Base-by-base conservation (phyloP, 805 yeast genomes). In the Suhomyces tanzawaensis region DNA sequence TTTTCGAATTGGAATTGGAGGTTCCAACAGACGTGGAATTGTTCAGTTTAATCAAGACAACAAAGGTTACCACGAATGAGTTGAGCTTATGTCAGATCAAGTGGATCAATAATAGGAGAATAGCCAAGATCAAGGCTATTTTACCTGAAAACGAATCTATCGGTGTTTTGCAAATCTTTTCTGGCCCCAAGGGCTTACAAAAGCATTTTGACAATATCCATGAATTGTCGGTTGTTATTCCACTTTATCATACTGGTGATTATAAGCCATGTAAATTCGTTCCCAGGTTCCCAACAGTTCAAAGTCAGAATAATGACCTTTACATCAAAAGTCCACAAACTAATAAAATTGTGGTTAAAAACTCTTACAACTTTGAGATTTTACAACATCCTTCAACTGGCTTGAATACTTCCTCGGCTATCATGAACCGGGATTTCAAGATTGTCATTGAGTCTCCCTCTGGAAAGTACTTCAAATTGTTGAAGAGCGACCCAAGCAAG, bases 301-400 rank as follows among this genome's bases (percentile, higher is more conserved):
- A 76, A 42, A 74, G 82, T 19, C 79, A 76, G 52, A 71, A 72
- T 30, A 78, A 81, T 44, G 99, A 91, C 57, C 59, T 88, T 33
- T 93, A 91, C 59, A 76, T 93, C 40, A 72, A 78, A 38, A 87
- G 84, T 47, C 99, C 99, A 2, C 98, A 91, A 58, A 76, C 82
- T 44, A 76, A 74, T 48, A 70, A 74, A 41, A 61, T 93, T 33
- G 62, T 72, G 7, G 64, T 62, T 14, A 77, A 77, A 15, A 78
- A 76, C 40, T 72, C 78, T 5, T 86, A 86, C 52, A 74, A 68
- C 34, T 90, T 91, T 55, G 76, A 71, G 40, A 60, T 87, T 23
- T 59, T 71, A 12, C 87, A 81, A 50, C 77, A 78, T 45, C 85
- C 85, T 7, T 67, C 79, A n/a, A 61, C 55, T 38, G 62, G 82